Base-by-base conservation (phyloP, 2,329 filamentous ascomycete genomes). In the Venturia oleaginea region DNA sequence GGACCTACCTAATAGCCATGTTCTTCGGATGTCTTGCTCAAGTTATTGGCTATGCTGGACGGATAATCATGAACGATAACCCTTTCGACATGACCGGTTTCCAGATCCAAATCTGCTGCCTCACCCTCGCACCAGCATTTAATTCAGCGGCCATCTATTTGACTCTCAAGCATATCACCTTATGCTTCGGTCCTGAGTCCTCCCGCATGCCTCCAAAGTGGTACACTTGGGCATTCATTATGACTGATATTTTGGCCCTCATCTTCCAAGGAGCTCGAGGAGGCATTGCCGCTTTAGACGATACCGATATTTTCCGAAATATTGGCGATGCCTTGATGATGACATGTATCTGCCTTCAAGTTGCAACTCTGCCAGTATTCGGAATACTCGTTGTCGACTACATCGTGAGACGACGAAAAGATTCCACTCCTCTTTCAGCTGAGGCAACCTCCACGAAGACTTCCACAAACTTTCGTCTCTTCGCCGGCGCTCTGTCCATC, bases 131-230 rank as follows among this genome's bases (percentile, higher is more conserved):
- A n/a, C 83, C 83, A 40, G 69, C 84, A 37, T 79, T 87, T 65
- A 77, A 86, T 73, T 85, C 84, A 73, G 83, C 84, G 67, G 81
- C 79, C 70, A 82, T 87, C 72, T 88, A 87, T 76, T 80, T 88
- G 32, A 86, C 83, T 3, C 80, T 87, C 66, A 85, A 86, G 72
- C 84, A 86, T 76, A 73, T 84, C 68, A 78, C 80, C 65, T 74
- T 83, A 40, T 73, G 78, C 59, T 76, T 84, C 66, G 77, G 76
- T 72, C 78, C 82, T 10, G 54, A 68, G 43, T 75, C 83, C 63
- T 84, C 82, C n/a, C 79, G 81, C 67, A 69, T 85, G 65, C 76
- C 76, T 3, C 79, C 83, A 22, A 73, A 72, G n/a, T 76, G 78
- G 68, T 85, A 83, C 71, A 83, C 83, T 4, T 77, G 79, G 69